phyloP scores from a whole-genome alignment of 768 basidiomycete genomes.

The Tremella fuciformis region DNA sequence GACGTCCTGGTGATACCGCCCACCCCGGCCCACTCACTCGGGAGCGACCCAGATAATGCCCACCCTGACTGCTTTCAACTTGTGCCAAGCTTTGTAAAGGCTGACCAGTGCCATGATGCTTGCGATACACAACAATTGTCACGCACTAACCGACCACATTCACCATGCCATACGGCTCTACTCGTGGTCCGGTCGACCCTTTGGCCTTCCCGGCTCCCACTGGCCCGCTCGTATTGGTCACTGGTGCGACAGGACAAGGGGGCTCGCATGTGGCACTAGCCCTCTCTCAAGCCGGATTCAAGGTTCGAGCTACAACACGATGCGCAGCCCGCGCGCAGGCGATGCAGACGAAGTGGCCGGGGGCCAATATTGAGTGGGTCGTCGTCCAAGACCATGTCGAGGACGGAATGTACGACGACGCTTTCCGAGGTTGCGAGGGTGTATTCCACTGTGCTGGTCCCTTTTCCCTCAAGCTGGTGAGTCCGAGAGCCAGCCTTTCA shows the following conservation, averaged over 20 bases:
- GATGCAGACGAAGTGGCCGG: not conserved
- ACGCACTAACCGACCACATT: not conserved
- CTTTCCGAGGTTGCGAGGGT: conserved; percentile 4
- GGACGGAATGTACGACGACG: conserved; percentile 5
- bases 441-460: conserved; percentile 11
- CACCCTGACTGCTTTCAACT: too few relatives aligned
- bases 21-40: too few relatives aligned
- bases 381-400: not conserved
- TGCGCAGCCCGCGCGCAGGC: not conserved
- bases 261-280: conserved; percentile 8
- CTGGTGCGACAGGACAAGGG: conserved; percentile 7
- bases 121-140: too few relatives aligned
- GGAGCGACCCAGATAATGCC: too few relatives aligned
- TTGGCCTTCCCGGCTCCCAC: not conserved
- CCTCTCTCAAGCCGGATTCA: not conserved
- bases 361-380: conserved; percentile 5
- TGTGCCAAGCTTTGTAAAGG: too few relatives aligned
- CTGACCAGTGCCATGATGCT: too few relatives aligned
- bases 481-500: not conserved
- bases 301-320: conserved; percentile 4
- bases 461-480: conserved; percentile 1
- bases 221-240: conserved; percentile 5
- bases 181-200: conserved; percentile 5
- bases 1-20: too few relatives aligned
- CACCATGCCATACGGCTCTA: conserved; percentile 2